Percentiles rank a stretch among this genome's conserved stretches.
Conservation (phyloP, 805 yeast genomes). For the Schizosaccharomyces lindneri region DNA sequence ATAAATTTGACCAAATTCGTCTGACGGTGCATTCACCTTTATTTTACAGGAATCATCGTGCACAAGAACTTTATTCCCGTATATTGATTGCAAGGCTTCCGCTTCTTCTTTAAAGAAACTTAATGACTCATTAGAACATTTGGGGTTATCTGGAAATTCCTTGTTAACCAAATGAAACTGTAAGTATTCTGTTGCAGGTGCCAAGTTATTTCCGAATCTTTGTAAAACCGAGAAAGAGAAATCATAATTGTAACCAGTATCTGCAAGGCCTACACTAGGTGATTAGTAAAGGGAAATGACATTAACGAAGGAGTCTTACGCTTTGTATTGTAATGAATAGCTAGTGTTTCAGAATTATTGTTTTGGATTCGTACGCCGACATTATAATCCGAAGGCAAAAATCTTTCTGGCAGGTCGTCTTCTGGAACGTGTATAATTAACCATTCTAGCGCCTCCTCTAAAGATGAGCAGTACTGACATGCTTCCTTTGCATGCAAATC, state of each 20-base stretch:
- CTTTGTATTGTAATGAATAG: neutral
- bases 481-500: slow-evolving; percentile 47
- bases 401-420: slow-evolving; percentile 52
- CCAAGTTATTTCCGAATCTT: too few species aligned
- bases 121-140: too few species aligned
- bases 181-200: too few species aligned
- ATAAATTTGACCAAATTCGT: neutral
- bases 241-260: neutral
- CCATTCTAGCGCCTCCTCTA: slow-evolving; percentile 43
- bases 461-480: slow-evolving; percentile 23
- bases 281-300: too few species aligned
- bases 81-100: neutral
- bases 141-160: too few species aligned
- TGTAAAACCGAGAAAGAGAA: neutral
- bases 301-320: neutral
- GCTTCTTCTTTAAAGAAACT: too few species aligned
- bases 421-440: slow-evolving; percentile 75
- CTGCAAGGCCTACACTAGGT: neutral
- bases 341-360: neutral
- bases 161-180: too few species aligned
- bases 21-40: neutral
- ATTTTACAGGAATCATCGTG: neutral
- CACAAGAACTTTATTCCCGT: neutral
- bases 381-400: slow-evolving; percentile 12
- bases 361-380: slow-evolving; percentile 12